Percentiles rank a stretch among this genome's conserved stretches.
These are phyloP conservation scores for Nicotiana tomentosiformis DNA, from an alignment of 257 asterid genomes.

Conservation along the genomic window DNA sequence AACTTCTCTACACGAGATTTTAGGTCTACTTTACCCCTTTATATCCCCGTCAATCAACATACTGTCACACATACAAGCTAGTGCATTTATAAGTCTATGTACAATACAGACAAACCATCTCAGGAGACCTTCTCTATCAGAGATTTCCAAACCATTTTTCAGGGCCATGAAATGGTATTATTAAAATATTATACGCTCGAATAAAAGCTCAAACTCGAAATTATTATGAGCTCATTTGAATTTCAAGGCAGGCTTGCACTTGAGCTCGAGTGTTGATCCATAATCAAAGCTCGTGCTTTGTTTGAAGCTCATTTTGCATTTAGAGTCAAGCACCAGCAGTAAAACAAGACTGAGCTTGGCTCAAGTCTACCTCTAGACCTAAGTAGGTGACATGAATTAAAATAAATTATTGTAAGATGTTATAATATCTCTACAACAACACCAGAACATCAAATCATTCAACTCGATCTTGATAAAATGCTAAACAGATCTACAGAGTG, in stretches of 20 bases:
- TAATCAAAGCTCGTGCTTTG: not conserved
- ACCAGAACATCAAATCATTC: not conserved
- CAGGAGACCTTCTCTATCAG: not conserved
- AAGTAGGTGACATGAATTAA: not conserved
- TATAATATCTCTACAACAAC: conserved; percentile 5
- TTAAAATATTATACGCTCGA: not conserved
- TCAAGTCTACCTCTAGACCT: not conserved
- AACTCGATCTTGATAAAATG: not conserved
- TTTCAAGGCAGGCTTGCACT: not conserved
- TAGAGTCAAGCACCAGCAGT: not conserved
- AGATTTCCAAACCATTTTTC: not conserved
- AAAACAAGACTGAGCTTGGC: not conserved
- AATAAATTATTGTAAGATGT: not conserved
- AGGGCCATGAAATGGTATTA: not conserved
- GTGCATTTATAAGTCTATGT: not conserved
- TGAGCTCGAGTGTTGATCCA: not conserved
- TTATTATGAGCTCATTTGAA: not conserved
- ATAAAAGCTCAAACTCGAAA: not conserved
- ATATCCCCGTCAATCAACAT: too few relatives aligned
- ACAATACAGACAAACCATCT: not conserved
- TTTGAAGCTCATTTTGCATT: not conserved
- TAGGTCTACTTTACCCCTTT: too few relatives aligned
- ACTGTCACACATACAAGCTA: too few relatives aligned
- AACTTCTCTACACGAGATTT: too few relatives aligned
- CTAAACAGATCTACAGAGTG: not conserved